Evolutionary conservation across 2,329 filamentous ascomycete genomes (phyloP), one percentile per base, ranked within the genome.

Genomic region (Epichloe festucae): DNA sequence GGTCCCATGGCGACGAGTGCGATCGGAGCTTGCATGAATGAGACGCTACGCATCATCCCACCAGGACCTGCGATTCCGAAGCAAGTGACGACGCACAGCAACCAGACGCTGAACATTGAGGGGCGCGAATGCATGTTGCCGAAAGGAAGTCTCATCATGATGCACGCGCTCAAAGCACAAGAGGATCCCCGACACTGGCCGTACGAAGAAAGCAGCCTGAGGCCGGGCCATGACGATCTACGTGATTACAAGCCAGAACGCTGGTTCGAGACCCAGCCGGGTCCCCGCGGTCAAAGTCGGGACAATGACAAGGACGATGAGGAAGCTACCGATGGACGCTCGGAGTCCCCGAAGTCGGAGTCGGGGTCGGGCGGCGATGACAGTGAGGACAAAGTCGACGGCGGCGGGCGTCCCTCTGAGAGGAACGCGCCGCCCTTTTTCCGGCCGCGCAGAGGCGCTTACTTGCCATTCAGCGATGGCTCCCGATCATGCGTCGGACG

Each of bases 171-270:
- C 5, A 74, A 73, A 5, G 71, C 73, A 2, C 84, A 89, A 49
- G 76, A 79, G 39, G 86, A 89, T 64, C 85, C 85, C 85, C 79
- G 76, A 47, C 82, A 84, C 65, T 91, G 87, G 87, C 85, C 85
- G 12, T 12, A 62, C 73, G 52, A 41, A 63, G 66, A 54, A 17
- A 76, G 74, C 58, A 69, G 67, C 54, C 60, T 74, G 19, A 67
- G 67, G 0, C 67, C 62, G 0, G 67, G 64, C 23, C 55, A 65
- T 17, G 67, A 77, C 48, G 85, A 90, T 58, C 66, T 87, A 1
- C 73, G 83, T 50, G 77, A 85, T 53, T 91, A 82, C 65, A 71
- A 80, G 46, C 85, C 87, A 0, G 82, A 87, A 64, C 76, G 87
- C 43, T 90, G 87, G 87, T 77, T 87, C 55, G 67, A 70, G 21